Evolutionary conservation across 306 rosid species (phyloP).

Genomic region (Inga leiocalycina): DNA sequence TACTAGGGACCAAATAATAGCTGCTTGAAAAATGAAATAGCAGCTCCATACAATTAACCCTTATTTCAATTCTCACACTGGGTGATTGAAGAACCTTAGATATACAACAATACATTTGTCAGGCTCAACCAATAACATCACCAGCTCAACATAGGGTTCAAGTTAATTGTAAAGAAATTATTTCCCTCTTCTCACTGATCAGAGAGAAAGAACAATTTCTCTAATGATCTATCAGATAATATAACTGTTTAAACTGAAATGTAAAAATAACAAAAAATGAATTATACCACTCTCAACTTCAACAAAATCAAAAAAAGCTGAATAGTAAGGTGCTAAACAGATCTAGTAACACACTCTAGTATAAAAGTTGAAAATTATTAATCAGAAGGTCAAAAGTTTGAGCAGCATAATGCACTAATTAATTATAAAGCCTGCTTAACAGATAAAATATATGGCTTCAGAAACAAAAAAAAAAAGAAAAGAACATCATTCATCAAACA

Average conservation of each 20-base stretch:
- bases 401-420: background rate
- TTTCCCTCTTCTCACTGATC: constrained; percentile 22
- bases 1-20: constrained; percentile 11
- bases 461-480: background rate
- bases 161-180: constrained; percentile 1
- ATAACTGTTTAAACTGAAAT: background rate
- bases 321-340: background rate
- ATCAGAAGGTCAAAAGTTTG: constrained; percentile 9
- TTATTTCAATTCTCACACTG: background rate
- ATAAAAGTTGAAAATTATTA: constrained; percentile 10
- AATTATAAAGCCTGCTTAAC: background rate
- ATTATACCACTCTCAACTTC: constrained; percentile 16
- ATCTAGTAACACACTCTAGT: background rate
- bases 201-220: constrained; percentile 18
- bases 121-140: constrained; percentile 2
- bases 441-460: background rate
- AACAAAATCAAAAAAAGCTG: constrained; percentile 1
- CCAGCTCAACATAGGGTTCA: background rate
- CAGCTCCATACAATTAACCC: constrained; percentile 20
- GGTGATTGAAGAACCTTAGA: background rate
- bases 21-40: constrained; percentile 24
- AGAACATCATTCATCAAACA: constrained; percentile 8
- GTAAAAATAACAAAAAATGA: constrained; percentile 6
- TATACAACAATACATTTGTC: background rate
- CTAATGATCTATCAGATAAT: background rate